Conservation (phyloP, 768 basidiomycete species). For the Termitomyces heimii region DNA sequence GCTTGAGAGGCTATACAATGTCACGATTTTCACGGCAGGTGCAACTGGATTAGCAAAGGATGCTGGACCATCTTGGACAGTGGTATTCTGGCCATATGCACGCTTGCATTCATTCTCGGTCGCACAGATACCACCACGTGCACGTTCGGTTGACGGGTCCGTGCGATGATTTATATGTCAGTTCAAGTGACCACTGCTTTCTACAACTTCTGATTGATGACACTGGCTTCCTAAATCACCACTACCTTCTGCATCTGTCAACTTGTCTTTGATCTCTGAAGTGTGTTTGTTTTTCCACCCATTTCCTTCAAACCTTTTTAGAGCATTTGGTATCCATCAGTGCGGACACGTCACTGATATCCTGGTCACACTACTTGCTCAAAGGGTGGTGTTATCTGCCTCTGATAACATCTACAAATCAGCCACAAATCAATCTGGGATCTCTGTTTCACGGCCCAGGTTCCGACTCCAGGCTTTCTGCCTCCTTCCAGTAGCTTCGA, state of each 20-base stretch:
- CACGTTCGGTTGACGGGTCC: no score
- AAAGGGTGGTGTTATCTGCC: background rate
- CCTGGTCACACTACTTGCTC: background rate
- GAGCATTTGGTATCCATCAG: background rate
- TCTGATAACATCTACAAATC: background rate
- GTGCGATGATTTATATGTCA: no score
- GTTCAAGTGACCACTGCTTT: no score
- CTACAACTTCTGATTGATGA: background rate
- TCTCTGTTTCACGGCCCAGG: background rate
- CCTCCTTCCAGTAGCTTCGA: conserved; percentile 2
- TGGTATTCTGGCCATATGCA: background rate
- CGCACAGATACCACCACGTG: background rate
- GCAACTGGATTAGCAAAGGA: no score
- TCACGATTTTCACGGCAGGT: background rate
- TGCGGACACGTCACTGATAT: background rate
- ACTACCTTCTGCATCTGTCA: background rate
- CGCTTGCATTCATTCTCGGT: background rate
- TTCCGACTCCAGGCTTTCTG: background rate
- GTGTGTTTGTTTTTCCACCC: background rate
- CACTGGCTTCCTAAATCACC: background rate
- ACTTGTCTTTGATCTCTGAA: background rate
- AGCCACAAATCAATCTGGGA: background rate
- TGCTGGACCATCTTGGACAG: background rate
- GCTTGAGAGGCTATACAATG: background rate
- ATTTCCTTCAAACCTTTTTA: background rate